phyloP scores from a whole-genome alignment of 805 yeast species.

The Wickerhamiella parazyma region DNA sequence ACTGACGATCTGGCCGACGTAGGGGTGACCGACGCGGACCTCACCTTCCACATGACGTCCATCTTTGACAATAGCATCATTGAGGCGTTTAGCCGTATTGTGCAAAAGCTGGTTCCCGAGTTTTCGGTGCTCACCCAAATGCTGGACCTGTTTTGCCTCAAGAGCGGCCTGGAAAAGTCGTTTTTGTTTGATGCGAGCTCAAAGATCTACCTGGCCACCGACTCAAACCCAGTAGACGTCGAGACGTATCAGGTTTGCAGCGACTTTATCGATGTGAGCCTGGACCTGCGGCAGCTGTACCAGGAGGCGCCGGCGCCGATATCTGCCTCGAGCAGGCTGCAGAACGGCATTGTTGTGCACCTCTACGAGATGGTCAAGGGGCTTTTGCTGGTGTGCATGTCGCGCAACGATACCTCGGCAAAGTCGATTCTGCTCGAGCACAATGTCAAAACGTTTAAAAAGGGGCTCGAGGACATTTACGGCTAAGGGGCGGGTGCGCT shows the following conservation, averaged over 20 bases:
- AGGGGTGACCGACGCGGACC: conserved; percentile 83
- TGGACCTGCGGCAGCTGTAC: conserved; percentile 52
- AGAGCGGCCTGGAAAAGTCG: conserved; percentile 83
- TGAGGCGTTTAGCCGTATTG: conserved; percentile 88
- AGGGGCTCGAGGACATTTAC: conserved; percentile 34
- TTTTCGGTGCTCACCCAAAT: conserved; percentile 77
- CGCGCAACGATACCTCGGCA: conserved; percentile 48
- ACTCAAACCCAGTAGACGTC: conserved; percentile 87
- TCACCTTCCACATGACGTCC: conserved; percentile 80
- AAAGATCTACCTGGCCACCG: conserved; percentile 91
- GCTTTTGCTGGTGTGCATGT: conserved; percentile 75
- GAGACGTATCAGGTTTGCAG: conserved; percentile 95
- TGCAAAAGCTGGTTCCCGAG: conserved; percentile 82
- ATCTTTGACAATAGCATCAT: conserved; percentile 92
- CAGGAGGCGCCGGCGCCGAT: conserved; percentile 9
- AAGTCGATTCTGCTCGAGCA: conserved; percentile 66
- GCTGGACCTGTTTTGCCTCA: conserved; percentile 77
- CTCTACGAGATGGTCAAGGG: conserved; percentile 89
- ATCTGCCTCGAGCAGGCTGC: conserved; percentile 39
- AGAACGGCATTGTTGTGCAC: conserved; percentile 73
- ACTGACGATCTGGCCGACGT: conserved; percentile 84
- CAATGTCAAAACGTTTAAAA: conserved; percentile 69
- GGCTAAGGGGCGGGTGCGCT: background rate
- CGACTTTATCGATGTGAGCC: conserved; percentile 88
- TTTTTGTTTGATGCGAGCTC: conserved; percentile 84